Evolutionary conservation across 352 stramenopile species (phyloP), one percentile per base, ranked within the genome.

Genomic region (Pythium apleroticum): DNA sequence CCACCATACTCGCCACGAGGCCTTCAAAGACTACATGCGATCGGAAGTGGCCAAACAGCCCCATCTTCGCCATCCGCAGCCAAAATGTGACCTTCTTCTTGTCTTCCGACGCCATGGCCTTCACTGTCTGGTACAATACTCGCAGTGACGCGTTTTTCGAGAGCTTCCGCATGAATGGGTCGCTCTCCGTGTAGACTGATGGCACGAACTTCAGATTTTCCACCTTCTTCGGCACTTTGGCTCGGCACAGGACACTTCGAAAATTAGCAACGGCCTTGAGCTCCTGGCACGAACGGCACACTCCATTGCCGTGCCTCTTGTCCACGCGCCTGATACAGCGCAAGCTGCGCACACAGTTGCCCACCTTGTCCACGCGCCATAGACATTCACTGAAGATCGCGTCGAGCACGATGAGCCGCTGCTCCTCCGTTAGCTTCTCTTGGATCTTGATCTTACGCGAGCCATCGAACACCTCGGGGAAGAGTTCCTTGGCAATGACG

Each of bases 191-290:
- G 78, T 90, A 91, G 25, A 82, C 71, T 11, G 75, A 90, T 1
- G 86, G 86, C 52, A 90, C 69, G 53, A 81, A 94, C 62, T 91
- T 91, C 64, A 94, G 78, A 33, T 94, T 94, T 49, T 89, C 84
- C 2, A 89, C 69, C 22, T 91, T 88, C 60, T 86, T 89, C 0
- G 81, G 78, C 30, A 75, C 57, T 39, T 88, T 90, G 6, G 86
- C 88, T 48, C 84, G 81, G 45, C 81, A 90, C 11, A 93, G 65
- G 41, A 92, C 74, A 37, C 84, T 93, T 24, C 86, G 86, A 56
- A 93, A 92, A 59, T 90, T 94, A 1, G 83, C 74, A 22, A 89
- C 75, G 27, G 73, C 75, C 37, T 84, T 87, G 11, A 94, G 50
- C 48, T 88, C 76, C 10, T 77, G 78, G 27, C 86, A 94, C 6